phyloP scores from a whole-genome alignment of 2,329 filamentous ascomycete genomes.

The Colletotrichum shisoi region DNA sequence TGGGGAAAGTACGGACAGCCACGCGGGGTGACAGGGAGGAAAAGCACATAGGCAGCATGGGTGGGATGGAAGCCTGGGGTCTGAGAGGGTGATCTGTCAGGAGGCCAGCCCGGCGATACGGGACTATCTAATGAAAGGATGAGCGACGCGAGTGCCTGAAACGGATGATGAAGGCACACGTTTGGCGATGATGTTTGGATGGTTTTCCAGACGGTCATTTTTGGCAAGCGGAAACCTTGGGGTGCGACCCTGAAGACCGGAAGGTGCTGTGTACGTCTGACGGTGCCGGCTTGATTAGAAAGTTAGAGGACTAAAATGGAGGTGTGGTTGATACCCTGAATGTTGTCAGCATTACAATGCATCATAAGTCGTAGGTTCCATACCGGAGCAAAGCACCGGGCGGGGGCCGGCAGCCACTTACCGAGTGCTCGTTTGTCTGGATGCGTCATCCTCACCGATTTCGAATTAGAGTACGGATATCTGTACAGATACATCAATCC shows the following conservation, averaged over 20 bases:
- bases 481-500: no score
- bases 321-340: not conserved
- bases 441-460: not conserved
- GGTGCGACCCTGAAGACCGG: slow-evolving; percentile 31
- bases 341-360: not conserved
- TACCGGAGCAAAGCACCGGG: not conserved
- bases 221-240: slow-evolving; percentile 27
- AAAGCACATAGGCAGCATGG: not conserved
- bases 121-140: slow-evolving; percentile 28
- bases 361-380: not conserved
- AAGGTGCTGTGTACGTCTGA: not conserved
- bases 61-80: slow-evolving; percentile 4
- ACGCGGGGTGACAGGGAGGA: slow-evolving; percentile 9
- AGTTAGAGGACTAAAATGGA: slow-evolving; percentile 5
- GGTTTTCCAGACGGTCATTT: slow-evolving; percentile 12
- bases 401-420: slow-evolving; percentile 10
- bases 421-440: not conserved
- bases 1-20: slow-evolving; percentile 11
- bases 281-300: not conserved
- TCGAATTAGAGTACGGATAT: no score
- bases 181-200: slow-evolving; percentile 27
- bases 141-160: slow-evolving; percentile 32
- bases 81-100: slow-evolving; percentile 10
- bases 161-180: slow-evolving; percentile 15
- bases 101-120: slow-evolving; percentile 19